Evolutionary conservation across 495 filamentous ascomycete species (phyloP), one percentile per base, ranked within the genome.

Genomic region (Umbilicaria muhlenbergii): DNA sequence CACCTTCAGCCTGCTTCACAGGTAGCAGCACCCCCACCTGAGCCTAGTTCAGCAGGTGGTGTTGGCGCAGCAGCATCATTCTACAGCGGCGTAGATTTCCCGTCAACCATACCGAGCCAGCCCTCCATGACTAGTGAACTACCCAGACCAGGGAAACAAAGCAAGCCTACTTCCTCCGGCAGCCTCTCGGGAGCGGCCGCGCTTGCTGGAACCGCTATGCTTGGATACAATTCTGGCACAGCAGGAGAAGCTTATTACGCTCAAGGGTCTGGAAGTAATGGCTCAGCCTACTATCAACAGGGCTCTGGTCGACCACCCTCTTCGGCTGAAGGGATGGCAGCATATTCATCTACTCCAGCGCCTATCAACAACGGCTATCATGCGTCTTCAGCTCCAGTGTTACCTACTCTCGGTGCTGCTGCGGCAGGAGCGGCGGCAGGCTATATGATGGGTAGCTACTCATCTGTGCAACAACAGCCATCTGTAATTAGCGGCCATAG

Each of bases 31-130:
- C 68, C 69, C 19, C 67, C 69, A 17, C 66, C 68, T 4, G 70
- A 73, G 46, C 70, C 70, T 1, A 73, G 70, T 45, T 67, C 67
- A 40, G 41, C 67, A 32, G 70, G 69, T 8, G 54, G 59, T 33
- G 54, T 67, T 43, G 70, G 70, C 21, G 69, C 70, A n/a, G 70
- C 70, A 11, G 70, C 70, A 10, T 57, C 62, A 3, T 74, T 71
- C 45, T 74, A 60, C 31, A 34, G 32, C 14, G 44, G 38, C 43
- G 1, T 48, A 49, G 42, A 31, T 6, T 28, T 19, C 42, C 16
- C 44, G 37, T 19, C 55, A 48, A 16, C 50, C 55, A 2, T 36
- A 46, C 13, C 45, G 51, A 11, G 39, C 38, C 12, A 53, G 14
- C 45, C 47, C 16, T 49, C 58, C 0, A 56, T 45, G 39, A 60